Conservation (phyloP, 306 rosid genomes). For the Betula pendula region DNA sequence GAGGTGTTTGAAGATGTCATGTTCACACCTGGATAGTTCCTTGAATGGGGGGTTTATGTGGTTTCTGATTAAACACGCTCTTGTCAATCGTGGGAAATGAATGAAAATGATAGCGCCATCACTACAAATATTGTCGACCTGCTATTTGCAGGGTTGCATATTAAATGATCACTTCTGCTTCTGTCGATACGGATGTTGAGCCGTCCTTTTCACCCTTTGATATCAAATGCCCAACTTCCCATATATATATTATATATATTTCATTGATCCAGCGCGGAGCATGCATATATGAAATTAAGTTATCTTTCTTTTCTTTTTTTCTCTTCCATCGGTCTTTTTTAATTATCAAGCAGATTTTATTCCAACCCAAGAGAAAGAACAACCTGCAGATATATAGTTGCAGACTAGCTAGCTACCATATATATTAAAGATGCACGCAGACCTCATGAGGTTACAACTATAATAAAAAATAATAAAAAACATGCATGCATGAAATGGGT, state of each 20-base stretch:
- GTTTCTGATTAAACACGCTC: background rate
- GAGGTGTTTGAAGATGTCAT: background rate
- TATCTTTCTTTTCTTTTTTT: background rate
- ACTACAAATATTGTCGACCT: conserved; percentile 24
- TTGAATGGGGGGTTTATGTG: background rate
- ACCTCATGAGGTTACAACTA: no score
- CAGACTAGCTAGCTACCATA: no score
- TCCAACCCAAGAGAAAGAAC: no score
- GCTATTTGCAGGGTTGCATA: conserved; percentile 21
- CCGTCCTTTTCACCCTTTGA: background rate
- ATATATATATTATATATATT: background rate
- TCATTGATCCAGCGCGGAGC: no score
- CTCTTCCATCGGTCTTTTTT: no score
- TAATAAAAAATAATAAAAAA: no score
- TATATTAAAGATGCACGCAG: no score
- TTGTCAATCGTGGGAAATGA: background rate
- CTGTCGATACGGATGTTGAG: background rate
- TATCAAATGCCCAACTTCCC: background rate
- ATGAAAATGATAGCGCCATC: conserved; percentile 20
- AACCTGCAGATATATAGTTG: no score
- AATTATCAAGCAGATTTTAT: no score
- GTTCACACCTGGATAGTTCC: background rate
- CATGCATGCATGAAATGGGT: no score
- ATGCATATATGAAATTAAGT: background rate
- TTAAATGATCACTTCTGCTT: background rate